phyloP scores from a whole-genome alignment of 2,329 filamentous ascomycete species.

The Talaromyces islandicus region DNA sequence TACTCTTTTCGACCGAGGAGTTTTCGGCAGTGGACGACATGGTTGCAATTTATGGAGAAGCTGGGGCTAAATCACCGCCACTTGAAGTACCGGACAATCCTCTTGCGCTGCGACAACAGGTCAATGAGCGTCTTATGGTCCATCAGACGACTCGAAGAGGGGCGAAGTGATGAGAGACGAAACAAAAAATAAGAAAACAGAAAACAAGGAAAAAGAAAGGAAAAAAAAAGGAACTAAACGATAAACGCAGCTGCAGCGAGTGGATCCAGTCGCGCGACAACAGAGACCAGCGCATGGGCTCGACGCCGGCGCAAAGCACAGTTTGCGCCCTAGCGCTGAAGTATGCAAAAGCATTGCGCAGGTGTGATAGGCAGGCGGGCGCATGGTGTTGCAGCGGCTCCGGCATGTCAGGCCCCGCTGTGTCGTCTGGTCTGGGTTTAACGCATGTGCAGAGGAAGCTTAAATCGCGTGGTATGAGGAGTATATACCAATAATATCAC shows the following conservation, averaged over 20 bases:
- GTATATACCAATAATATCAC: not conserved
- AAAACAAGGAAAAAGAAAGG: not conserved
- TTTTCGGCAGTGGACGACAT: slow-evolving; percentile 10
- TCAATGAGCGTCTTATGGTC: slow-evolving; percentile 6
- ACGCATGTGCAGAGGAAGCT: not conserved
- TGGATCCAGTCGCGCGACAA: not conserved
- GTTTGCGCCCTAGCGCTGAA: not conserved
- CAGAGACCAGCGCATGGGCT: not conserved
- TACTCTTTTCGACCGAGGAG: slow-evolving; percentile 4
- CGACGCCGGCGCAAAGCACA: not conserved
- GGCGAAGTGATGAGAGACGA: not conserved
- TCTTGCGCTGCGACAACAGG: slow-evolving; percentile 8
- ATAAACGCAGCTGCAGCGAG: not conserved
- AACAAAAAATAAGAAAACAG: not conserved
- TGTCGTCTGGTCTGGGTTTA: not conserved
- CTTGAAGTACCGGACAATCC: slow-evolving; percentile 10
- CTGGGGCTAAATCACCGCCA: slow-evolving; percentile 4
- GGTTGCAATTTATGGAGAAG: not conserved
- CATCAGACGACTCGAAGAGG: slow-evolving; percentile 2
- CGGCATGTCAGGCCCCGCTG: not conserved
- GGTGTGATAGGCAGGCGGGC: not conserved
- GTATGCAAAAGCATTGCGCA: not conserved
- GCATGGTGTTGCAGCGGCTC: not conserved
- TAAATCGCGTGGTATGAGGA: not conserved
- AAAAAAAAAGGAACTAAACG: not conserved